Percentiles rank a stretch among this genome's conserved stretches.
Evolutionary conservation across 495 filamentous ascomycete genomes (phyloP).

Genomic region (Trichoderma asperelloides): DNA sequence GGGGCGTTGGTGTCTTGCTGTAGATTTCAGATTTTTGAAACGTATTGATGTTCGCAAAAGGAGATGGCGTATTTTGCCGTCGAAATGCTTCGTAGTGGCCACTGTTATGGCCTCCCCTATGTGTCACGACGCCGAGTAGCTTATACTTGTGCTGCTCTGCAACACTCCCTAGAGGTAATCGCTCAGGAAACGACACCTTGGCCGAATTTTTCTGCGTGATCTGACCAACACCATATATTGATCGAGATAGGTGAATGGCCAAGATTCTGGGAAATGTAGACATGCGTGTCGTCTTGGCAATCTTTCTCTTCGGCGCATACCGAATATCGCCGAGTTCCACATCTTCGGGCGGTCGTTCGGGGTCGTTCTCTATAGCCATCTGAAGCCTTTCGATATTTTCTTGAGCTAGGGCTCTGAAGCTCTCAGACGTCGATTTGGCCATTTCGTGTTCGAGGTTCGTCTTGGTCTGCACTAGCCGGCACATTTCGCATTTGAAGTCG

Average conservation of each 20-base stretch:
- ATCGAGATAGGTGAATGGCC: conserved; percentile 85
- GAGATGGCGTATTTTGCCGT: conserved; percentile 66
- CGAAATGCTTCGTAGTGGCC: conserved; percentile 97
- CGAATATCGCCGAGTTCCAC: conserved; percentile 67
- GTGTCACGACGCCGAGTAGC: conserved; percentile 78
- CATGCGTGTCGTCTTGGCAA: conserved; percentile 78
- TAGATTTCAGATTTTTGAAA: conserved; percentile 64
- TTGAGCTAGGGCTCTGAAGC: conserved; percentile 33
- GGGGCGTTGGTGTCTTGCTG: conserved; percentile 40
- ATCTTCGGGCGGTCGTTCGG: conserved; percentile 62
- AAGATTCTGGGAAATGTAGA: conserved; percentile 79
- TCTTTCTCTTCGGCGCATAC: conserved; percentile 68
- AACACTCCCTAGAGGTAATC: conserved; percentile 69
- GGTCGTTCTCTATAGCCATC: conserved; percentile 59
- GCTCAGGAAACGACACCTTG: conserved; percentile 86
- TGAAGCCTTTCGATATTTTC: conserved; percentile 46
- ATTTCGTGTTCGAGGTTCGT: conserved; percentile 25
- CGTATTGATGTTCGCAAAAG: conserved; percentile 72
- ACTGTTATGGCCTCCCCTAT: conserved; percentile 92
- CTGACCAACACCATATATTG: conserved; percentile 67
- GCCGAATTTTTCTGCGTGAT: conserved; percentile 86
- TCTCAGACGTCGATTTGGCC: conserved; percentile 36
- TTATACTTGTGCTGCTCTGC: conserved; percentile 71
- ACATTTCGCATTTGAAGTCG: conserved; percentile 90
- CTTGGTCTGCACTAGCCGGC: conserved; percentile 70